A percentile compares a stretch with the other conserved stretches of the same genome.
Evolutionary conservation across 2,329 filamentous ascomycete genomes (phyloP).

Genomic region (Penicillium olsonii): DNA sequence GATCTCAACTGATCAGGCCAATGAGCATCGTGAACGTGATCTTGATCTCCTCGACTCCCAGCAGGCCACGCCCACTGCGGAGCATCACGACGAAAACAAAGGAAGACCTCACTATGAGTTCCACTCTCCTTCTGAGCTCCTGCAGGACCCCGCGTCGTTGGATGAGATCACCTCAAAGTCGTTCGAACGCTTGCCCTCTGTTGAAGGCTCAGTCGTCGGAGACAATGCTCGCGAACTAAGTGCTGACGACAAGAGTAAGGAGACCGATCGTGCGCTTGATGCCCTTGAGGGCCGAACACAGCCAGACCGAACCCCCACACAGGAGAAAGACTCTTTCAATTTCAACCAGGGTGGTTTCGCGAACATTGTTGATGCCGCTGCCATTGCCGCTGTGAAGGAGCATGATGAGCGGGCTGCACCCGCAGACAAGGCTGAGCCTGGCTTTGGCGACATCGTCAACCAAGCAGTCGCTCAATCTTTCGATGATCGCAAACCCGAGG

Average conservation of each 20-base stretch:
- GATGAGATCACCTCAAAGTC: slow-evolving; percentile 26
- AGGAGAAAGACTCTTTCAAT: slow-evolving; percentile 11
- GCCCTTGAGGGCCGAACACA: slow-evolving; percentile 19
- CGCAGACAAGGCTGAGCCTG: neutral
- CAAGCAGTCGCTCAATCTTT: slow-evolving; percentile 18
- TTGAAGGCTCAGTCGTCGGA: slow-evolving; percentile 33
- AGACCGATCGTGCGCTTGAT: slow-evolving; percentile 16
- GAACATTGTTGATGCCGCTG: slow-evolving; percentile 27
- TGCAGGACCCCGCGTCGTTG: slow-evolving; percentile 39
- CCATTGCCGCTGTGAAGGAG: slow-evolving; percentile 21
- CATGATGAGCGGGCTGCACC: slow-evolving; percentile 4
- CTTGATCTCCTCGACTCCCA: slow-evolving; percentile 60
- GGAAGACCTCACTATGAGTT: slow-evolving; percentile 49
- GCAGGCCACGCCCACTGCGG: slow-evolving; percentile 69
- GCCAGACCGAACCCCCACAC: slow-evolving; percentile 12
- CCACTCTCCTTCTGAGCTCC: slow-evolving; percentile 49
- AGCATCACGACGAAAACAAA: slow-evolving; percentile 44
- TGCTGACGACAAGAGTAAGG: slow-evolving; percentile 17
- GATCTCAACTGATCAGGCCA: slow-evolving; percentile 36
- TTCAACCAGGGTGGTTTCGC: slow-evolving; percentile 18
- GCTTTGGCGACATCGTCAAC: slow-evolving; percentile 20
- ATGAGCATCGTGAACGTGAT: slow-evolving; percentile 33
- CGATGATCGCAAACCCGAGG: slow-evolving; percentile 12
- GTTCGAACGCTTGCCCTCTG: slow-evolving; percentile 29
- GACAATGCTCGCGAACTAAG: neutral